phyloP scores from a whole-genome alignment of 192 early-diverging fungal genomes.

The Jimgerdemannia flammicorona region DNA sequence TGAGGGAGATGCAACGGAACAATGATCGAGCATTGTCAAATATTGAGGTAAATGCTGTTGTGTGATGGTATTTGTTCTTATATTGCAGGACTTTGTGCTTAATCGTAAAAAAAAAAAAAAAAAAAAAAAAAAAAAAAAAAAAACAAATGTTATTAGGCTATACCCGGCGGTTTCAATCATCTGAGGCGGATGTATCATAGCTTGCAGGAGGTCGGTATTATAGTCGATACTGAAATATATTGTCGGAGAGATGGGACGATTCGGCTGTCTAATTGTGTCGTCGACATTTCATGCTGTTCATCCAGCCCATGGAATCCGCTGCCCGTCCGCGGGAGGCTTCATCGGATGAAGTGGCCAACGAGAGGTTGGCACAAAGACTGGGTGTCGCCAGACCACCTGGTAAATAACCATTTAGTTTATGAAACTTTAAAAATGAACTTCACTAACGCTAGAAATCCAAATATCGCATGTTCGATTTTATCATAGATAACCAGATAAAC shows the following conservation, averaged over 20 bases:
- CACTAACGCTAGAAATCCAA: not conserved
- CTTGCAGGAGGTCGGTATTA: slow-evolving; percentile 25
- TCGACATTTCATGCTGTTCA: no score
- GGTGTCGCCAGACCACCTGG: slow-evolving; percentile 48
- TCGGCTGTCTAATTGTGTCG: no score
- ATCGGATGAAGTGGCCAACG: slow-evolving; percentile 47
- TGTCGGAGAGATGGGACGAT: no score
- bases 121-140: no score
- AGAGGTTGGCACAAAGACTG: slow-evolving; percentile 46
- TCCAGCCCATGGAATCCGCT: slow-evolving; percentile 53
- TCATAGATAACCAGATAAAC: slow-evolving; percentile 42
- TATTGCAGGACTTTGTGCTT: no score
- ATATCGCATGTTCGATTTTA: slow-evolving; percentile 3
- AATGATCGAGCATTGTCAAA: slow-evolving; percentile 64
- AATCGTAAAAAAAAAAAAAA: no score
- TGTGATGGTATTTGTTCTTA: not conserved
- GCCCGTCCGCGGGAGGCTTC: slow-evolving; percentile 28
- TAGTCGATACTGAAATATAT: no score
- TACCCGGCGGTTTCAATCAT: slow-evolving; percentile 65
- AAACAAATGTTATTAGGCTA: slow-evolving; percentile 22
- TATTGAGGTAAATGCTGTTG: slow-evolving; percentile 36
- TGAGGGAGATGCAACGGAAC: slow-evolving; percentile 60
- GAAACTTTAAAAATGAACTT: not conserved
- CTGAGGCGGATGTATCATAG: slow-evolving; percentile 53
- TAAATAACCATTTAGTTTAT: slow-evolving; percentile 5